These are phyloP conservation scores for Panaeolus papilionaceus DNA, from an alignment of 768 basidiomycete genomes.

Conservation along the genomic window DNA sequence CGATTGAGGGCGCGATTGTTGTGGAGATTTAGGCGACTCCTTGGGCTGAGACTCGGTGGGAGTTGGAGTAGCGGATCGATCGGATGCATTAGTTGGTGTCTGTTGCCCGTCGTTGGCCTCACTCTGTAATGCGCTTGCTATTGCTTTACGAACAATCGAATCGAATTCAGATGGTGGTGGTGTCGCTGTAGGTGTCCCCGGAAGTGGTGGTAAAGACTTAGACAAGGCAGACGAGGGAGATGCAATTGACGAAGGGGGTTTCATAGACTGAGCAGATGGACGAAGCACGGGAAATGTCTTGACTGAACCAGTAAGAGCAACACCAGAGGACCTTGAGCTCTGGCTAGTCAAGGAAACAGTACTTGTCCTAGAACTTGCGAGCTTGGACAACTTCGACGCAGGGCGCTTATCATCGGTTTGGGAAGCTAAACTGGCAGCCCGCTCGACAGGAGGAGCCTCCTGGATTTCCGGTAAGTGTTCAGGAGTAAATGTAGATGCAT, in stretches of 20 bases:
- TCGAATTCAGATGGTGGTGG: constrained; percentile 53
- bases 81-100: constrained; percentile 22
- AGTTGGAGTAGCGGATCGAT: constrained; percentile 32
- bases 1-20: constrained; percentile 30
- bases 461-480: background rate
- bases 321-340: constrained; percentile 62
- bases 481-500: constrained; percentile 49
- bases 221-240: constrained; percentile 41
- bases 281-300: constrained; percentile 76
- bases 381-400: constrained; percentile 68
- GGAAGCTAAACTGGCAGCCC: background rate
- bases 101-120: constrained; percentile 55
- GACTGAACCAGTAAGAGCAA: constrained; percentile 62
- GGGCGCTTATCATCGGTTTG: constrained; percentile 1
- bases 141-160: constrained; percentile 67
- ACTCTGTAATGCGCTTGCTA: constrained; percentile 67
- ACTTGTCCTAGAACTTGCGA: constrained; percentile 71
- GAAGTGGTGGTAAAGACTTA: constrained; percentile 34
- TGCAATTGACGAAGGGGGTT: constrained; percentile 29
- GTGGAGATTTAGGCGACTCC: constrained; percentile 16
- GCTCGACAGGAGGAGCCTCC: background rate
- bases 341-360: constrained; percentile 48
- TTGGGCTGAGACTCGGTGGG: constrained; percentile 19
- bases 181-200: constrained; percentile 29
- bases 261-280: constrained; percentile 64